Conservation (phyloP, 352 stramenopile species). For the Pythium pectinolyticum region DNA sequence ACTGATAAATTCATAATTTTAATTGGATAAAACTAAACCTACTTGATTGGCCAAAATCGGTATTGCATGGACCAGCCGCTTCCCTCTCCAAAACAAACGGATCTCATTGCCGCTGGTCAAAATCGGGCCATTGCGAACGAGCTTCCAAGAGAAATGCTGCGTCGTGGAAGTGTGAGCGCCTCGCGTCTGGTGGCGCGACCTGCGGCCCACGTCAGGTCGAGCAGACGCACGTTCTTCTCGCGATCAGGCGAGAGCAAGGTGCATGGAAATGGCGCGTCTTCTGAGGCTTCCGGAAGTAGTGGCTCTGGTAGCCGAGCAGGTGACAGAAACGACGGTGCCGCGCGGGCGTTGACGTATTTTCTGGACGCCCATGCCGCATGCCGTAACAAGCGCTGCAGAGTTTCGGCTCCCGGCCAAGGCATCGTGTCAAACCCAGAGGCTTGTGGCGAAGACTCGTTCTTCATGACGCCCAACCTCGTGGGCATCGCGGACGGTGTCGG, state of each 20-base stretch:
- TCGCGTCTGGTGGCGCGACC: conserved; percentile 1
- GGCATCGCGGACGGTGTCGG: conserved; percentile 75
- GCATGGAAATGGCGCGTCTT: conserved; percentile 4
- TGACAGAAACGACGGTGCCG: conserved; percentile 20
- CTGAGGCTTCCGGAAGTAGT: not conserved
- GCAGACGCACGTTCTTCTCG: conserved; percentile 23
- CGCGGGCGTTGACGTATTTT: conserved; percentile 52
- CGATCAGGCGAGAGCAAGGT: not conserved
- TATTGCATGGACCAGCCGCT: conserved; percentile 1
- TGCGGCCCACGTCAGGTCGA: conserved; percentile 5
- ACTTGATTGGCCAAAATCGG: conserved; percentile 4
- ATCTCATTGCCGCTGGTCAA: conserved; percentile 1
- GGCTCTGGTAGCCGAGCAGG: not conserved
- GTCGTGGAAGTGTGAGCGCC: conserved; percentile 13
- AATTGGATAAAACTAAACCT: conserved; percentile 7
- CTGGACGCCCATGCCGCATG: conserved; percentile 71
- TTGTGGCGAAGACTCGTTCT: conserved; percentile 80
- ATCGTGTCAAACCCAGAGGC: conserved; percentile 47
- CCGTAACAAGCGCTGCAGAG: conserved; percentile 62
- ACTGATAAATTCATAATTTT: not conserved
- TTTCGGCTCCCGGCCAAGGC: conserved; percentile 40
- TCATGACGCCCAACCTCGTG: conserved; percentile 59
- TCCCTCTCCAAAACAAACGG: not conserved
- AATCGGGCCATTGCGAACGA: not conserved
- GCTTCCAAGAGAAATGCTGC: conserved; percentile 11